phyloP scores from a whole-genome alignment of 140 eudicot species.

The Stevia rebaudiana region DNA sequence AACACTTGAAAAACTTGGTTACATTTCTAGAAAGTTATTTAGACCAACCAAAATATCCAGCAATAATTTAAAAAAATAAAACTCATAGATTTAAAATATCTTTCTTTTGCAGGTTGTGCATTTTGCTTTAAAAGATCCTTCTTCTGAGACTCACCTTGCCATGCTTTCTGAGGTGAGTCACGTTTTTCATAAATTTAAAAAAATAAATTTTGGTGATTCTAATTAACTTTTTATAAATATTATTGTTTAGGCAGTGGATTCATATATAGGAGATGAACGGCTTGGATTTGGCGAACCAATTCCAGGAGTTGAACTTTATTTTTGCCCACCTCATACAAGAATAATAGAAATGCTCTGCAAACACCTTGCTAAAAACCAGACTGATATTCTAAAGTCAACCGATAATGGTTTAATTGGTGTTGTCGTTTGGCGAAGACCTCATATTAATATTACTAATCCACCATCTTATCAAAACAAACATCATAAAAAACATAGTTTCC shows the following conservation, averaged over 20 bases:
- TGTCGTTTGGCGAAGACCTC: constrained; percentile 49
- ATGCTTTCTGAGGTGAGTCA: constrained; percentile 52
- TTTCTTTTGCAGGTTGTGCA: constrained; percentile 44
- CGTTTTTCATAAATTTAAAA: no score
- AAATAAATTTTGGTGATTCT: background rate
- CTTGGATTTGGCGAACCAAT: constrained; percentile 80
- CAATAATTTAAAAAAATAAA: no score
- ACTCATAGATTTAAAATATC: background rate
- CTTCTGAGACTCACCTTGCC: constrained; percentile 40
- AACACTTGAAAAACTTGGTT: no score
- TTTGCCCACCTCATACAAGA: constrained; percentile 58
- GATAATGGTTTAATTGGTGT: constrained; percentile 52
- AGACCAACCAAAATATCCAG: background rate
- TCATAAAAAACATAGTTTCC: constrained; percentile 39
- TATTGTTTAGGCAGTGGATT: constrained; percentile 45
- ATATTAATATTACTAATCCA: constrained; percentile 33
- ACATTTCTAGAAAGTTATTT: no score
- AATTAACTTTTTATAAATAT: background rate
- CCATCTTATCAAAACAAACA: constrained; percentile 51
- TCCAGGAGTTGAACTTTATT: constrained; percentile 64
- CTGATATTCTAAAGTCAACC: constrained; percentile 34
- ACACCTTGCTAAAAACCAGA: constrained; percentile 42
- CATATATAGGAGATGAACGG: constrained; percentile 62
- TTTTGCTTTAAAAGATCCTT: constrained; percentile 48
- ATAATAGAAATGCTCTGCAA: constrained; percentile 53